Base-by-base conservation (phyloP, 2,329 filamentous ascomycete genomes). In the Zarea fungicola region DNA sequence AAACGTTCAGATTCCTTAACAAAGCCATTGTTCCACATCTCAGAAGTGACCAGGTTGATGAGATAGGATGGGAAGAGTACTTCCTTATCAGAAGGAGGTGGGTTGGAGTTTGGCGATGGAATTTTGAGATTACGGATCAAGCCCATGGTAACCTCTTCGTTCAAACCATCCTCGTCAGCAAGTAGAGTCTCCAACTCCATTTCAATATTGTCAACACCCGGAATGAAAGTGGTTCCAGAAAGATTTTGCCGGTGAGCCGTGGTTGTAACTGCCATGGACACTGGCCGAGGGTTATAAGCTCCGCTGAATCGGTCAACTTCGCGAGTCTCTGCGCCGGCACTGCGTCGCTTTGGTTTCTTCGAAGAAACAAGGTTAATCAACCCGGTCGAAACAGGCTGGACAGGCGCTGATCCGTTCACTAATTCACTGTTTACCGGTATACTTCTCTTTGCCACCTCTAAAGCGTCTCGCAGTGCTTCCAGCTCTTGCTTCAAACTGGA, bases 11-110 rank as follows among this genome's bases (percentile, higher is more conserved):
- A 97, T 71, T 99, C 93, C 75, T 99, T 99, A 60, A 99, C 93
- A 64, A 96, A 99, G 40, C 93, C 93, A 61, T 99, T 99, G 75
- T 99, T 99, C 93, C 93, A 99, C 93, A 99, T 99, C 74, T 99
- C 93, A 14, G 91, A 97, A 11, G 93, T 99, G 55, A 99, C 93
- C 53, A 99, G 78, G 69, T 99, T 99, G 76, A 99, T 99, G 60
- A 99, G 84, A 68, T 97, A 99, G 9, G 93, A 92, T 28, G 93
- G 93, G 84, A 99, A 99, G 45, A 99, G 78, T 19, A 99, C 92
- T 68, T 99, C 93, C 74, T 99, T 99, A 71, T 99, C 93, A 16
- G 90, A 96, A 10, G 93, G 92, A 46, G 91, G 86, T 18, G 92
- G 91, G 46, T 82, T 92, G 28, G 87, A 85, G 63, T 84, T 88